A percentile compares a stretch with the other conserved stretches of the same genome.
phyloP scores from a whole-genome alignment of 257 asterid genomes.

The Euphrasia confusa region DNA sequence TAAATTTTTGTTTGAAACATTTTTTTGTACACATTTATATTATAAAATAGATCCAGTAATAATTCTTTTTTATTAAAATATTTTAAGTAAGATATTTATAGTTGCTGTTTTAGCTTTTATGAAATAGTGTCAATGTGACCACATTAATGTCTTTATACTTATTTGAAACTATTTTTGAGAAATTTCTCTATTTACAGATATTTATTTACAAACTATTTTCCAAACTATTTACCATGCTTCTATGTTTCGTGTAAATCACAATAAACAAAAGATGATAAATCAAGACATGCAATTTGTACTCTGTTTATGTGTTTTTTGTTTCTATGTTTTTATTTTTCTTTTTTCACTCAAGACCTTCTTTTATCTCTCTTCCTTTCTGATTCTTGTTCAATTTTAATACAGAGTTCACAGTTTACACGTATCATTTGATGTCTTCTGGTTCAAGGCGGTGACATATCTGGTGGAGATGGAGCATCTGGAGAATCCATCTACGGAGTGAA shows the following conservation, averaged over 20 bases:
- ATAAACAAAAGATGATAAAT: not conserved
- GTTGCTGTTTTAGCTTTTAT: no score
- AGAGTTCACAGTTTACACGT: constrained; percentile 60
- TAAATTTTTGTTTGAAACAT: no score
- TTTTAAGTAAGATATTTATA: no score
- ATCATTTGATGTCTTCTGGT: constrained; percentile 64
- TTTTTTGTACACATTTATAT: no score
- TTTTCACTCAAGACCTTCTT: not conserved
- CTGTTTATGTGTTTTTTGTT: not conserved
- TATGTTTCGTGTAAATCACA: not conserved
- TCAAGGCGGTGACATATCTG: constrained; percentile 75
- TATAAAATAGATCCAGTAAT: no score
- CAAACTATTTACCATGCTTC: constrained; percentile 3
- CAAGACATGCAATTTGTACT: not conserved
- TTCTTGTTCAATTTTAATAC: constrained; percentile 20
- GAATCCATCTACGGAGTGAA: constrained; percentile 77
- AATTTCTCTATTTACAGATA: no score
- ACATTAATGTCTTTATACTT: no score
- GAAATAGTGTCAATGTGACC: no score
- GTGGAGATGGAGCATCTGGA: constrained; percentile 56
- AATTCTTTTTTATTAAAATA: no score
- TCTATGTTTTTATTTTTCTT: no score
- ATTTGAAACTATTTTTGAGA: no score
- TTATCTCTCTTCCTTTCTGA: constrained; percentile 20
- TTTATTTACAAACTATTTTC: no score